A percentile compares a stretch with the other conserved stretches of the same genome.
Evolutionary conservation across 2,329 filamentous ascomycete genomes (phyloP).

Genomic region (Parastagonospora nodorum): DNA sequence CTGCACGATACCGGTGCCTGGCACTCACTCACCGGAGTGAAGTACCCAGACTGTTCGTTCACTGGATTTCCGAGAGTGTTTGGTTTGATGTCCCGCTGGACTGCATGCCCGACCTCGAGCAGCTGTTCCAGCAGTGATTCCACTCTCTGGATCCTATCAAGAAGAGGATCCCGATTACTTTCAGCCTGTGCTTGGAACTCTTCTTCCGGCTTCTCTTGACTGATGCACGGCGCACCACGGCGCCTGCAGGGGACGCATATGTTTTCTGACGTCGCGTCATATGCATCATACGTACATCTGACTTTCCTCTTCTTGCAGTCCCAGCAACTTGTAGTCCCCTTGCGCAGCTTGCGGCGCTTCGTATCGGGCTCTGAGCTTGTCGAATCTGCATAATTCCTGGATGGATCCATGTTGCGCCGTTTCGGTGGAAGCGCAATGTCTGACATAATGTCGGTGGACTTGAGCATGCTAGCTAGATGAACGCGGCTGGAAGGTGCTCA

Average conservation of each 20-base stretch:
- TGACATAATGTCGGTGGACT: neutral
- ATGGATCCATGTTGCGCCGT: neutral
- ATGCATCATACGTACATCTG: slow-evolving; percentile 19
- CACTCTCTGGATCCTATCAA: slow-evolving; percentile 14
- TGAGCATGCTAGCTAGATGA: too few species aligned
- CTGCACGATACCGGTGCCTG: neutral
- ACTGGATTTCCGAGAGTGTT: neutral
- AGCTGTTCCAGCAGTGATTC: slow-evolving; percentile 15
- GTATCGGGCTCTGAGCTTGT: slow-evolving; percentile 5
- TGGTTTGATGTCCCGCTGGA: neutral
- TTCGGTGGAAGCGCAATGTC: neutral
- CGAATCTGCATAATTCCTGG: neutral
- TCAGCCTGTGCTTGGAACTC: neutral
- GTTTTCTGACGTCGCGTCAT: slow-evolving; percentile 4
- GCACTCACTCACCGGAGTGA: neutral
- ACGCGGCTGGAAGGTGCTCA: too few species aligned
- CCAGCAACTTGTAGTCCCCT: slow-evolving; percentile 32
- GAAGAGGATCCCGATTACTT: slow-evolving; percentile 2
- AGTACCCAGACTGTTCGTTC: neutral
- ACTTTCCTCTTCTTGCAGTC: slow-evolving; percentile 29
- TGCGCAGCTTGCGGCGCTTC: slow-evolving; percentile 25
- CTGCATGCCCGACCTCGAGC: slow-evolving; percentile 3
- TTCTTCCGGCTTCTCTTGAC: slow-evolving; percentile 23
- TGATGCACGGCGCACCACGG: slow-evolving; percentile 20
- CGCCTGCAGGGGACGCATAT: slow-evolving; percentile 19